Conservation (phyloP, 2,329 filamentous ascomycete species). For the Beauveria sp. region DNA sequence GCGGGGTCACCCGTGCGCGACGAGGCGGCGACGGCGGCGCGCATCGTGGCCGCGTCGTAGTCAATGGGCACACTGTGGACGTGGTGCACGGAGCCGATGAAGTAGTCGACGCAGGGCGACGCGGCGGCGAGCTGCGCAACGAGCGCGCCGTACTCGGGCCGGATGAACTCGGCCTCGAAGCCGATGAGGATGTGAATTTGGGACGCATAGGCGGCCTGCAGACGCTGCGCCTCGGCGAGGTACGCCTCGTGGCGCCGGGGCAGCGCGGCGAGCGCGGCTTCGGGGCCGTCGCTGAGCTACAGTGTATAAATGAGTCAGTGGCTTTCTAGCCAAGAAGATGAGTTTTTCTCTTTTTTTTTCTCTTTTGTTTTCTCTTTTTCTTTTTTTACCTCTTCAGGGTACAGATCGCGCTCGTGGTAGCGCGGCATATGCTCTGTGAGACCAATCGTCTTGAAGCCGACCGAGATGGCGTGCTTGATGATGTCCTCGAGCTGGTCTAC, state of each 20-base stretch:
- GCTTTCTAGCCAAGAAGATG: neutral
- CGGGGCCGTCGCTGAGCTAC: conserved; percentile 40
- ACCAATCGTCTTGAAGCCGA: conserved; percentile 75
- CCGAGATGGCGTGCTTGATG: conserved; percentile 66
- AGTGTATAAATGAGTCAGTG: too few relatives aligned
- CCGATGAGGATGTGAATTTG: conserved; percentile 77
- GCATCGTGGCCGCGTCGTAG: conserved; percentile 64
- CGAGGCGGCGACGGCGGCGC: conserved; percentile 31
- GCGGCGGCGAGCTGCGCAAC: conserved; percentile 54
- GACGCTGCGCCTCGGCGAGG: conserved; percentile 63
- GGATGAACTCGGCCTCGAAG: conserved; percentile 92
- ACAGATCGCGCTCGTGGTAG: conserved; percentile 64
- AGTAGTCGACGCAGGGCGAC: conserved; percentile 66
- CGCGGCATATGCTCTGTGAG: conserved; percentile 96
- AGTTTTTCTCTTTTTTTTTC: too few relatives aligned
- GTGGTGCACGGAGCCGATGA: conserved; percentile 90
- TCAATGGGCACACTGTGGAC: conserved; percentile 83
- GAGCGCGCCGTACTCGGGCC: conserved; percentile 50
- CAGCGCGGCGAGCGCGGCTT: conserved; percentile 40
- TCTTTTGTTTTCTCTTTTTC: neutral
- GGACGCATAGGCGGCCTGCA: conserved; percentile 61
- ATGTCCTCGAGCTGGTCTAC: conserved; percentile 78
- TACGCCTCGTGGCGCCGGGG: conserved; percentile 60
- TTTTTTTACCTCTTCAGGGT: conserved; percentile 72
- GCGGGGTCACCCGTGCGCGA: conserved; percentile 6